phyloP scores from a whole-genome alignment of 2,329 filamentous ascomycete species.

The Hymenoscyphus linearis region DNA sequence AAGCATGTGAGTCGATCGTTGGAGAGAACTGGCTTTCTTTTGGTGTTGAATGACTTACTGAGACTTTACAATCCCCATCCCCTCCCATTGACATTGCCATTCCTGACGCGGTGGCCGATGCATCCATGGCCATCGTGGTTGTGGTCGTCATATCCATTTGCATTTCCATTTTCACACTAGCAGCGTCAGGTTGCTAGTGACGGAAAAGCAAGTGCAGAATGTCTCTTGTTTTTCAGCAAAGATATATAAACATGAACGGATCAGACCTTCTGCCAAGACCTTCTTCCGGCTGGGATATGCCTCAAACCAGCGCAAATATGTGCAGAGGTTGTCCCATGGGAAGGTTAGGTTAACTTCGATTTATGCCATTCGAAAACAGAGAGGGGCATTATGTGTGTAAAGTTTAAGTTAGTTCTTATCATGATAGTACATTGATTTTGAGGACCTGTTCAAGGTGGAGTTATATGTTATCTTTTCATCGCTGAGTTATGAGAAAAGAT shows the following conservation, averaged over 20 bases:
- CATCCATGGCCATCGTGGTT: not conserved
- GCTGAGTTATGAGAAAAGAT: no score
- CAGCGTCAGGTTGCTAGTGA: not conserved
- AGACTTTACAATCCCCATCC: conserved; percentile 18
- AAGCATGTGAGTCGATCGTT: no score
- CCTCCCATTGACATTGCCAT: conserved; percentile 20
- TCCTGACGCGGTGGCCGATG: not conserved
- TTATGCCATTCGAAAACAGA: not conserved
- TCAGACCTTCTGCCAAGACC: not conserved
- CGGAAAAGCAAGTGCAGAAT: no score
- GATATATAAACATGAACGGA: not conserved
- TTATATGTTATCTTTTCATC: no score
- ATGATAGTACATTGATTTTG: no score
- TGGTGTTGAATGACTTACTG: conserved; percentile 11
- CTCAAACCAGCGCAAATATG: conserved; percentile 12
- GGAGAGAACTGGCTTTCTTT: not conserved
- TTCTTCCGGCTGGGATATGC: not conserved
- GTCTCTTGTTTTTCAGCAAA: not conserved
- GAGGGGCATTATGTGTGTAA: not conserved
- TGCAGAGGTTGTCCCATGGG: not conserved
- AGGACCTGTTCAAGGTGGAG: no score
- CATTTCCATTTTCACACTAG: not conserved
- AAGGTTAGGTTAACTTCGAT: not conserved
- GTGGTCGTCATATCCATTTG: not conserved
- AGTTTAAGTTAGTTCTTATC: no score